phyloP scores from a whole-genome alignment of 768 basidiomycete species.

The Boletus rubroflammeus region DNA sequence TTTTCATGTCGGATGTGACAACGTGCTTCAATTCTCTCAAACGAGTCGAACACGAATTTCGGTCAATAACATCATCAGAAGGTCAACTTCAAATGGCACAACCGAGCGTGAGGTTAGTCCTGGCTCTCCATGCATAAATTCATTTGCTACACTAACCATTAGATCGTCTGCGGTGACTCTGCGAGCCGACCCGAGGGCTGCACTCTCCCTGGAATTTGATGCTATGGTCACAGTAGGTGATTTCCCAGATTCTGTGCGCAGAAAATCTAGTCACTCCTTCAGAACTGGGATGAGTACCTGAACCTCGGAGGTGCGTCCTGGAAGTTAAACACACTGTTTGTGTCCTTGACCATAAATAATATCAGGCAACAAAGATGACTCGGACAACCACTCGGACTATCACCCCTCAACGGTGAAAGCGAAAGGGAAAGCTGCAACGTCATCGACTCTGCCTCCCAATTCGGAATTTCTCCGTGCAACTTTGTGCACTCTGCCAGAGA shows the following conservation, averaged over 20 bases:
- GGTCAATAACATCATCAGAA: slow-evolving; percentile 41
- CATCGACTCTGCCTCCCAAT: slow-evolving; percentile 24
- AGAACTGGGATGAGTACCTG: slow-evolving; percentile 66
- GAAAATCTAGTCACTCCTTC: background rate
- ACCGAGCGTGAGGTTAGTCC: slow-evolving; percentile 54
- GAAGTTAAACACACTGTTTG: background rate
- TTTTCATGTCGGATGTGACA: slow-evolving; percentile 77
- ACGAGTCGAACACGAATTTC: slow-evolving; percentile 70
- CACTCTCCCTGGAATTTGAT: slow-evolving; percentile 58
- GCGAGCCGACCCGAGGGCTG: slow-evolving; percentile 45
- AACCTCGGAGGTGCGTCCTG: slow-evolving; percentile 42
- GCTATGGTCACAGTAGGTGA: slow-evolving; percentile 55
- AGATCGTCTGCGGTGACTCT: slow-evolving; percentile 54
- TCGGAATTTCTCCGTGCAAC: slow-evolving; percentile 49
- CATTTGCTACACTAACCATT: background rate
- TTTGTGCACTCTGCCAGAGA: slow-evolving; percentile 65
- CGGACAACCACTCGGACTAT: slow-evolving; percentile 45
- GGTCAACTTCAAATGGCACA: slow-evolving; percentile 70
- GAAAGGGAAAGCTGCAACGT: slow-evolving; percentile 27
- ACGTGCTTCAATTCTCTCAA: slow-evolving; percentile 74
- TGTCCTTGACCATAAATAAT: background rate
- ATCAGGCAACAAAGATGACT: slow-evolving; percentile 29
- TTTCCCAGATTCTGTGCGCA: background rate
- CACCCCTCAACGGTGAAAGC: slow-evolving; percentile 35
- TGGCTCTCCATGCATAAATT: background rate